These are phyloP conservation scores for Claviceps capensis DNA, from an alignment of 2,329 filamentous ascomycete genomes.

Conservation along the genomic window DNA sequence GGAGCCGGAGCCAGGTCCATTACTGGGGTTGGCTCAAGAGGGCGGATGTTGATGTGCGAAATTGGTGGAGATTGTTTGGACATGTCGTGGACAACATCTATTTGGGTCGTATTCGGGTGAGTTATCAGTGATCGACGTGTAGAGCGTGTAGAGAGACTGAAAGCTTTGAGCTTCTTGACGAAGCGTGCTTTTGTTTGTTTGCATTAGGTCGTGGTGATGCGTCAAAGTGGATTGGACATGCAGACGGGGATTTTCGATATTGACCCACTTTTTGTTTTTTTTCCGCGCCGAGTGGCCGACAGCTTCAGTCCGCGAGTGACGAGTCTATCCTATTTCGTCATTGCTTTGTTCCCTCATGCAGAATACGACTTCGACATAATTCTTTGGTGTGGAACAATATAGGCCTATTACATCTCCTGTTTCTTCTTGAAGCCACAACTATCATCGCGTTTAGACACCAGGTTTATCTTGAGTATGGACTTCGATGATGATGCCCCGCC, in stretches of 20 bases:
- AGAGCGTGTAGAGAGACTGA: not conserved
- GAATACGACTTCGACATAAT: too few relatives aligned
- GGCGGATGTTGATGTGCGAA: not conserved
- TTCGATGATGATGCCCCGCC: slow-evolving; percentile 55
- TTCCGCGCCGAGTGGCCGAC: not conserved
- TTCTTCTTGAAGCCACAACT: not conserved
- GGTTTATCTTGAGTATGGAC: slow-evolving; percentile 31
- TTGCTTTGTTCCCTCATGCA: not conserved
- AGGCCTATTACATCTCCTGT: not conserved
- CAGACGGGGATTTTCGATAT: not conserved
- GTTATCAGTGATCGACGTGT: too few relatives aligned
- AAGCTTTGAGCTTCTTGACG: too few relatives aligned
- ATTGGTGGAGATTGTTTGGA: not conserved
- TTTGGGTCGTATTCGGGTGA: not conserved
- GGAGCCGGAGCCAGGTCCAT: slow-evolving; percentile 49
- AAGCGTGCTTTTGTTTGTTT: too few relatives aligned
- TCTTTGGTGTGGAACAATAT: not conserved
- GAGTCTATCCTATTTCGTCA: not conserved
- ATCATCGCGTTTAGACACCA: not conserved
- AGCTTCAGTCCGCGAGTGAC: not conserved
- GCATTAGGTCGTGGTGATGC: too few relatives aligned
- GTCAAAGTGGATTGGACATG: not conserved
- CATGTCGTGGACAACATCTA: not conserved
- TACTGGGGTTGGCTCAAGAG: slow-evolving; percentile 8
- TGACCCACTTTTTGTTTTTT: not conserved